A percentile compares a stretch with the other conserved stretches of the same genome.
Conservation (phyloP, 2,329 filamentous ascomycete genomes). For the Canariomyces notabilis region DNA sequence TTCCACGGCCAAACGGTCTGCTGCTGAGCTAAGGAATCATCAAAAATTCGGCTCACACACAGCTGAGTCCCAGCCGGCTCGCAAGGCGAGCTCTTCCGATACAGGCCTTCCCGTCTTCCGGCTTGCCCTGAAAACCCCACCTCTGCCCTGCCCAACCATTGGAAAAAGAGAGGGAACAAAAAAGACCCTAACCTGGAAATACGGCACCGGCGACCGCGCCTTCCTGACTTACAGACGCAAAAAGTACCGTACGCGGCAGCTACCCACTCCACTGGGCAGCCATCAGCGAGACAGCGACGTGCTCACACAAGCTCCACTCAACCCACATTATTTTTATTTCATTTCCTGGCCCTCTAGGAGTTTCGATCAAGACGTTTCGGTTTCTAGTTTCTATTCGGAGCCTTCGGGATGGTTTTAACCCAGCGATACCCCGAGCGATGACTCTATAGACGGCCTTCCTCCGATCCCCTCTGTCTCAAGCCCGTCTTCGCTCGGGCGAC, state of each 20-base stretch:
- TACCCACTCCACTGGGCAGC: slow-evolving; percentile 10
- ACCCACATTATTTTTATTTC: slow-evolving; percentile 26
- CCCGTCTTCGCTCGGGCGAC: slow-evolving; percentile 8
- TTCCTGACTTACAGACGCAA: slow-evolving; percentile 20
- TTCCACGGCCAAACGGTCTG: background rate
- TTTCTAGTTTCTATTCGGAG: slow-evolving; percentile 22
- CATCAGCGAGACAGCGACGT: slow-evolving; percentile 12
- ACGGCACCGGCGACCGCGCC: too few species aligned
- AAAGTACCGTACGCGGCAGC: background rate
- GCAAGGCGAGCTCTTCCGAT: slow-evolving; percentile 23
- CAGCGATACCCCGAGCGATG: slow-evolving; percentile 26
- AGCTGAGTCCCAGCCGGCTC: slow-evolving; percentile 21
- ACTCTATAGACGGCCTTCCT: slow-evolving; percentile 25
- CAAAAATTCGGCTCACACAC: slow-evolving; percentile 1
- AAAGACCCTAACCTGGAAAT: too few species aligned
- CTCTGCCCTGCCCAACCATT: slow-evolving; percentile 16
- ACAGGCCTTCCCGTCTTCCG: slow-evolving; percentile 17
- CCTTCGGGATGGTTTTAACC: slow-evolving; percentile 24
- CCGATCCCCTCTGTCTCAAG: slow-evolving; percentile 22
- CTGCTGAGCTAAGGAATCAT: slow-evolving; percentile 21
- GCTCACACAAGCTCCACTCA: slow-evolving; percentile 31
- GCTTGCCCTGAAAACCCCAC: slow-evolving; percentile 18
- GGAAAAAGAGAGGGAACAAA: background rate
- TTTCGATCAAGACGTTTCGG: slow-evolving; percentile 9
- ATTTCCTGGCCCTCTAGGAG: slow-evolving; percentile 9